Evolutionary conservation across 257 asterid species (phyloP).

Genomic region (Henckelia pumila): DNA sequence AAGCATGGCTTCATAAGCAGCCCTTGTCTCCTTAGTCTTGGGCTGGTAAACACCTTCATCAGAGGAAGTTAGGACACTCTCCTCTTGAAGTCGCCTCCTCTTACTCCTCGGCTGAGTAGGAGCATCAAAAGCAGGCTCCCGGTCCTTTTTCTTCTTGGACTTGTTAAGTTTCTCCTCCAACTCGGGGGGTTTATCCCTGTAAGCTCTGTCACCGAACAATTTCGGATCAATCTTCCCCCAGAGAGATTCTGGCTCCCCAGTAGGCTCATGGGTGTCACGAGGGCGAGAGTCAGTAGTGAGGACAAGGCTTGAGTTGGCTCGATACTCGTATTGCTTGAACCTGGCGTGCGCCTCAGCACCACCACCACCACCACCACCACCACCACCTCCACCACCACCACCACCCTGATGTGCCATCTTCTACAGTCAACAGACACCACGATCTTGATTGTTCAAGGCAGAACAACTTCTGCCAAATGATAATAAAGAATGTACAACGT

Average conservation of each 20-base stretch:
- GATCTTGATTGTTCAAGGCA: too few relatives aligned
- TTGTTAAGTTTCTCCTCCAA: conserved; percentile 15
- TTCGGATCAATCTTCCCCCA: conserved; percentile 16
- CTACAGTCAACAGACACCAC: neutral
- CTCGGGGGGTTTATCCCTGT: conserved; percentile 18
- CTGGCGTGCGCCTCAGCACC: conserved; percentile 17
- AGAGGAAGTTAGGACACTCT: conserved; percentile 5
- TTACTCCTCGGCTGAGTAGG: too few relatives aligned
- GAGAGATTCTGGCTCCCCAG: conserved; percentile 16
- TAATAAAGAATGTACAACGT: too few relatives aligned
- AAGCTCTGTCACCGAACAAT: conserved; percentile 10
- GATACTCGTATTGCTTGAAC: conserved; percentile 14
- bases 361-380: neutral
- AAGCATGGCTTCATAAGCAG: conserved; percentile 19
- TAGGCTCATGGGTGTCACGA: conserved; percentile 20
- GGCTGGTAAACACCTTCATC: conserved; percentile 20
- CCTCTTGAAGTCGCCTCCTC: neutral
- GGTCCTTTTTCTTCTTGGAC: conserved; percentile 6
- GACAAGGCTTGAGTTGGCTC: conserved; percentile 20
- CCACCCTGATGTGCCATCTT: conserved; percentile 8
- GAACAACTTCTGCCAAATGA: too few relatives aligned
- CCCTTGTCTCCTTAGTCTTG: conserved; percentile 18
- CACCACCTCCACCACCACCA: neutral
- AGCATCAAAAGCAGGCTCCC: neutral
- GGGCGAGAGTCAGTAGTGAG: conserved; percentile 17